phyloP scores from a whole-genome alignment of 495 filamentous ascomycete genomes.

The Aspergillus homomorphus region DNA sequence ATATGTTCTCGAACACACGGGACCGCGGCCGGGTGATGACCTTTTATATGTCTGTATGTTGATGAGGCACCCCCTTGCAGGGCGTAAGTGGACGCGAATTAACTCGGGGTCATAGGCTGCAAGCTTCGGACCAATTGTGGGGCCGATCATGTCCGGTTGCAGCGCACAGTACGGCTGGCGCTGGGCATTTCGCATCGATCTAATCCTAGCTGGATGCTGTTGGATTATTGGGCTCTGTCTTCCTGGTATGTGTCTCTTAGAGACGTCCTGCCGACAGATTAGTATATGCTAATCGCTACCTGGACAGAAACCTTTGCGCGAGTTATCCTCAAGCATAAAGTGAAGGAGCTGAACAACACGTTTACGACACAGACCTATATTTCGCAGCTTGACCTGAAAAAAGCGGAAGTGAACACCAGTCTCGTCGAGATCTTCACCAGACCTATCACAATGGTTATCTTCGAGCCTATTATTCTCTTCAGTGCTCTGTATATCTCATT shows the following conservation, averaged over 20 bases:
- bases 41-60: constrained; percentile 65
- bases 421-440: constrained; percentile 41
- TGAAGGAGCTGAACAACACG: constrained; percentile 58
- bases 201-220: constrained; percentile 54
- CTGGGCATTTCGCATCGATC: constrained; percentile 61
- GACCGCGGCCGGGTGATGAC: constrained; percentile 67
- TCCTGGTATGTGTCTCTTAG: constrained; percentile 34
- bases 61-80: too few relatives aligned
- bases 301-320: constrained; percentile 32
- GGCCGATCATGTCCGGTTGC: constrained; percentile 67
- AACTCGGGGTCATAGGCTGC: constrained; percentile 44
- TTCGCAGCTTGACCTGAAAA: neutral
- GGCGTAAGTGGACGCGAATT: constrained; percentile 10
- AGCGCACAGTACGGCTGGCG: constrained; percentile 57
- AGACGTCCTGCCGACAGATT: neutral
- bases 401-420: neutral
- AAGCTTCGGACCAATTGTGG: constrained; percentile 63
- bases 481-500: constrained; percentile 66
- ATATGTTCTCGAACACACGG: constrained; percentile 59
- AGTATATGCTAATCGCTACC: neutral
- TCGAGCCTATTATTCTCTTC: constrained; percentile 64
- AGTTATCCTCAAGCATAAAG: constrained; percentile 60
- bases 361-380: constrained; percentile 29
- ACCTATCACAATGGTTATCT: constrained; percentile 44
- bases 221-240: constrained; percentile 44